Base-by-base conservation (phyloP, 495 filamentous ascomycete species). In the Talaromyces adpressus region DNA sequence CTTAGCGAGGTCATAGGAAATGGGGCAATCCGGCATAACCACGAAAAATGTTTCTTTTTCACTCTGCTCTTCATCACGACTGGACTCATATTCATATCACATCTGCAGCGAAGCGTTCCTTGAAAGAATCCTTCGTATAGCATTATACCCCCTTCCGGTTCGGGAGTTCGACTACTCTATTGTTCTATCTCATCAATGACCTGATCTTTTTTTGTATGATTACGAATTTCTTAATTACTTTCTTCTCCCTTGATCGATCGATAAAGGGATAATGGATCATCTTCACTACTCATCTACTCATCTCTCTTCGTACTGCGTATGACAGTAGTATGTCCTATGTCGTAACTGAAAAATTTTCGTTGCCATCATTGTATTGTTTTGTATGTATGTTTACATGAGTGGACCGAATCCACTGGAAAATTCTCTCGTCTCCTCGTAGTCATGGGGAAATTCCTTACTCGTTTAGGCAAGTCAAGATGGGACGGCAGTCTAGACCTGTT, bases 1-100 rank as follows among this genome's bases (percentile, higher is more conserved):
- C 70, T 47, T 29, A 61, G 59, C 39, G 45, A 61, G 45, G 36
- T 25, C 39, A 52, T 47, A 29, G 22, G 25, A 49, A 23, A 30
- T 41, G 12, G 27, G 18, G 23, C 39, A 45, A 29, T 29, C 22
- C 52, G 52, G 52, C 52, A 29, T n/a, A 45, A 56, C 27, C 23
- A 41, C 12, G 30, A 56, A 56, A 56, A 56, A 56, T n/a, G 22
- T 61, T 61, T 51, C 45, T 49, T 61, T 61, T 0, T 22, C n/a
- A 9, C 22, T 61, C 45, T 47, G 1, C 12, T 49, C n/a, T 27
- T 27, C 27, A 27, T 57, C 23, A 56, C 52, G 22, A 56, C 23
- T 56, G n/a, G n/a, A n/a, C n/a, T n/a, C n/a, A n/a, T n/a, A n/a
- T n/a, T n/a, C n/a, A n/a, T n/a, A 11, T 16, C 49, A 53, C 6